These are phyloP conservation scores for Flaveria bidentis DNA, from an alignment of 129 eudicot genomes.

Conservation along the genomic window DNA sequence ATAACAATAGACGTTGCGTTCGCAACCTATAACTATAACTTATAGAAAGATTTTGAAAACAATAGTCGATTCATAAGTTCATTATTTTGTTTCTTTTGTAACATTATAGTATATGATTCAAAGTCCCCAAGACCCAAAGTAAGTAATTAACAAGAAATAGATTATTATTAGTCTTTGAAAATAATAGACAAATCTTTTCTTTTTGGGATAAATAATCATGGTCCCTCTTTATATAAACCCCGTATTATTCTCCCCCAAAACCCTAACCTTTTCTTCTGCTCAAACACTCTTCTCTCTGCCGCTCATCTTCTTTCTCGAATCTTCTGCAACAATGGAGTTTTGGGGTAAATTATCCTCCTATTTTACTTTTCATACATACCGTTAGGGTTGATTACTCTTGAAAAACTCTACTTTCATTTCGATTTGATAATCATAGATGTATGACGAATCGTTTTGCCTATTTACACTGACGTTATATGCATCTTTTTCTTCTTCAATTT, in stretches of 20 bases:
- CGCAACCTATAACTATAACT: no score
- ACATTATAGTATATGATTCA: no score
- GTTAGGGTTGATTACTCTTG: background rate
- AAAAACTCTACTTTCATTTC: background rate
- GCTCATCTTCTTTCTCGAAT: constrained; percentile 33
- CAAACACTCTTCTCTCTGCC: constrained; percentile 26
- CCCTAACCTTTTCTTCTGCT: constrained; percentile 34
- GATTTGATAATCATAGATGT: background rate
- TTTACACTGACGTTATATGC: background rate
- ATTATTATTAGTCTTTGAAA: no score
- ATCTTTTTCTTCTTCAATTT: no score
- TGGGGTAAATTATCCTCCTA: constrained; percentile 49
- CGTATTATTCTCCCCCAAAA: constrained; percentile 25
- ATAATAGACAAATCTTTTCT: background rate
- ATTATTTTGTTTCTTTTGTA: no score
- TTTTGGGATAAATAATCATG: constrained; percentile 12
- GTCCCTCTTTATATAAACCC: constrained; percentile 26
- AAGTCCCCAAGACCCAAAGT: no score
- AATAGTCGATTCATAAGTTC: no score
- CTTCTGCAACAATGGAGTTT: constrained; percentile 58
- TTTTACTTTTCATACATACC: background rate
- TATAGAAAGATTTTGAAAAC: no score
- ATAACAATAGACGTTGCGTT: no score
- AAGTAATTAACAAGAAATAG: no score
- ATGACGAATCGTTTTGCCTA: background rate